Conservation (phyloP, 179 eudicot genomes). For the Actinidia chinensis region DNA sequence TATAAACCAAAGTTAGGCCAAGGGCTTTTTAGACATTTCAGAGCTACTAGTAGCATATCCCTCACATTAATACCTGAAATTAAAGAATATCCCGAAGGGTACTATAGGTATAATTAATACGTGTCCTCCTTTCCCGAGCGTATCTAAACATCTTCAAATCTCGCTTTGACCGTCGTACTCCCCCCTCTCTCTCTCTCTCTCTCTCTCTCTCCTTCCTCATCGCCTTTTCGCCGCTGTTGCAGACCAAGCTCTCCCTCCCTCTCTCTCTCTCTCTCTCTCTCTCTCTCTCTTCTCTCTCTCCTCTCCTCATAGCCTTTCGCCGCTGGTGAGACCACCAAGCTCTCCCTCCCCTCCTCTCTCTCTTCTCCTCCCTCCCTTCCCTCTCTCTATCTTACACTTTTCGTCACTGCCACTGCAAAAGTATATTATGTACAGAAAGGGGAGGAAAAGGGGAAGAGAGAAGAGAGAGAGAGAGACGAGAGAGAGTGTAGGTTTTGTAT, state of each 20-base stretch:
- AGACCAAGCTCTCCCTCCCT: neutral
- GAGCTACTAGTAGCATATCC: neutral
- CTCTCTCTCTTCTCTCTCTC: neutral
- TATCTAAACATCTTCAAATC: slow-evolving; percentile 23
- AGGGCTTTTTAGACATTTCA: neutral
- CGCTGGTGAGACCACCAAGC: too few relatives aligned
- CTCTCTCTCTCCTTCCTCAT: slow-evolving; percentile 2
- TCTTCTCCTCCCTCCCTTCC: too few relatives aligned
- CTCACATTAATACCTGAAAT: neutral
- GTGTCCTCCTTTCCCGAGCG: slow-evolving; percentile 6
- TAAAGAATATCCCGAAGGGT: slow-evolving; percentile 16
- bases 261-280: neutral
- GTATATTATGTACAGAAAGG: too few relatives aligned
- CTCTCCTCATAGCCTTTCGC: neutral
- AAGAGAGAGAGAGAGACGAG: neutral
- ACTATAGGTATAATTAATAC: neutral
- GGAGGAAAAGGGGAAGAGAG: too few relatives aligned
- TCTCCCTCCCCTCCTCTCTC: too few relatives aligned
- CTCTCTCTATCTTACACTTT: too few relatives aligned
- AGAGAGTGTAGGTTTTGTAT: neutral
- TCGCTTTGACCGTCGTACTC: slow-evolving; percentile 26
- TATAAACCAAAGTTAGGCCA: neutral
- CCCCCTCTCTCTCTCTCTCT: neutral
- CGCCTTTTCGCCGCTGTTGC: slow-evolving; percentile 16
- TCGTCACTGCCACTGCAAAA: too few relatives aligned